Base-by-base conservation (phyloP, 2,329 filamentous ascomycete species). In the Beauveria bassiana region DNA sequence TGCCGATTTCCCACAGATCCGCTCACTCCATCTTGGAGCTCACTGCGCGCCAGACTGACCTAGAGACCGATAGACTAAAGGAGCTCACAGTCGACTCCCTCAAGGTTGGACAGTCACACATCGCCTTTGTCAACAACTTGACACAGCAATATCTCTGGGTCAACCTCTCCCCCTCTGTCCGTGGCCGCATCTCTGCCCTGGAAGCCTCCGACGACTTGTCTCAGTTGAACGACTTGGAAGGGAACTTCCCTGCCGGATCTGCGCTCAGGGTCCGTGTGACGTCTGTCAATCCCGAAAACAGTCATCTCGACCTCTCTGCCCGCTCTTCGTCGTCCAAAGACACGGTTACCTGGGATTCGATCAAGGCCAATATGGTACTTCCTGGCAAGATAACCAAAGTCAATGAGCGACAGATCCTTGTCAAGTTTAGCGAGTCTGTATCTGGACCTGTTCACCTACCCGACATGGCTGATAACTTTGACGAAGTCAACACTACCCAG, bases 71-170 rank as follows among this genome's bases (percentile, higher is more conserved):
- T 12, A 65, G 71, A 7, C 67, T 74, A 0, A 68, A 77, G 40
- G 77, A 87, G 1, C 77, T 96, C 51, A 85, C 86, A 8, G 77
- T 97, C 38, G 86, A 90, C 28, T 84, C 90, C 63, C 77, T 99
- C 64, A 80, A 88, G 68, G 77, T 85, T 56, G 92, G 89, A 20
- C 87, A 88, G 20, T 84, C 82, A 2, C 86, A 90, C 74, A 74
- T 96, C 56, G 93, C 89, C 1, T 98, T 93, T 70, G 85, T 99
- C 71, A 99, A 98, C 79, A 98, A 97, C 70, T 81, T 93, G 64
- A 84, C 84, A 24, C 82, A 90, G 31, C 86, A 90, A 65, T 90
- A 84, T 70, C 80, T 96, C 24, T 98, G 95, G 93, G 88, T 96
- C 51, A 97, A 92, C 70, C 76, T 99, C 24, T 91, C 93, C 1